Evolutionary conservation across 352 stramenopile genomes (phyloP).

Genomic region (Pythium aphanidermatum): DNA sequence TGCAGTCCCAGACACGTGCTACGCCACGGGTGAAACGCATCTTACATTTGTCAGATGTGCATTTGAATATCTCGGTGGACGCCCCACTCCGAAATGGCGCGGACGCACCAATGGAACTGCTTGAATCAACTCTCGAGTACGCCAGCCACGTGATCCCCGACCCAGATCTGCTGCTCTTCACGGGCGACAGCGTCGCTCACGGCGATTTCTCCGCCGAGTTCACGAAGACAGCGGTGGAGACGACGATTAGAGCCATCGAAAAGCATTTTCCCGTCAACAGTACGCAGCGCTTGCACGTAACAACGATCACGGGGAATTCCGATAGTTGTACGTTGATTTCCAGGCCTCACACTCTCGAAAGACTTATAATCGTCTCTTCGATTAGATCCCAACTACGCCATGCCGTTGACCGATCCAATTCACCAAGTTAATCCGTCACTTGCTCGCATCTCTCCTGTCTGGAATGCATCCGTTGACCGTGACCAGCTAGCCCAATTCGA

Average conservation of each 20-base stretch:
- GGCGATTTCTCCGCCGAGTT: constrained; percentile 53
- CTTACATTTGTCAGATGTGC: constrained; percentile 82
- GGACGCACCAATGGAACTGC: constrained; percentile 47
- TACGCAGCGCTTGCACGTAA: constrained; percentile 34
- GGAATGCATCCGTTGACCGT: constrained; percentile 43
- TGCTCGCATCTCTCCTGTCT: constrained; percentile 38
- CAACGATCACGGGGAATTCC: constrained; percentile 76
- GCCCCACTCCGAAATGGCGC: constrained; percentile 38
- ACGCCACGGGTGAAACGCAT: constrained; percentile 47
- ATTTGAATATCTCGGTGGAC: constrained; percentile 72
- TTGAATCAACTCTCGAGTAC: constrained; percentile 65
- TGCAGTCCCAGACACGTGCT: too few species aligned
- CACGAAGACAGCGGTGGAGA: constrained; percentile 51
- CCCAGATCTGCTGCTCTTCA: constrained; percentile 76
- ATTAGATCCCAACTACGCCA: constrained; percentile 63
- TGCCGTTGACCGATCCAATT: constrained; percentile 61
- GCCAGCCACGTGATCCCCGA: constrained; percentile 44
- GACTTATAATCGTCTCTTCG: background rate
- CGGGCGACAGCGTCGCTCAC: constrained; percentile 71
- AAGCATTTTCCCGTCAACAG: constrained; percentile 48
- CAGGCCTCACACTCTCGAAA: background rate
- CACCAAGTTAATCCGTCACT: constrained; percentile 53
- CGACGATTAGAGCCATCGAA: constrained; percentile 61
- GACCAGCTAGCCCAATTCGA: constrained; percentile 47
- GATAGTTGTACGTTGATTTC: constrained; percentile 46